Evolutionary conservation across 345 rosid species (phyloP).

Genomic region (Syzygium aromaticum): DNA sequence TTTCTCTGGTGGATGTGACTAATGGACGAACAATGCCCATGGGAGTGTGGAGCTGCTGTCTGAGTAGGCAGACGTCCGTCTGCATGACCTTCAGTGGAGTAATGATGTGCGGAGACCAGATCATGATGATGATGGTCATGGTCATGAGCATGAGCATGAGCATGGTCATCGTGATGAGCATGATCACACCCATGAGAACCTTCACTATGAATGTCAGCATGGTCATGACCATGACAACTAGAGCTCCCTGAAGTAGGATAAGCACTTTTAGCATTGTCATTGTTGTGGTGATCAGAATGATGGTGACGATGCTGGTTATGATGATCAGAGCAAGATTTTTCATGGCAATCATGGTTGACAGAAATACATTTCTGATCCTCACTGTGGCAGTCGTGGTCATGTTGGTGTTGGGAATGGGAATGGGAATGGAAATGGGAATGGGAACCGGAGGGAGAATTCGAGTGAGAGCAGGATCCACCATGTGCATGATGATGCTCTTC

Average conservation of each 20-base stretch:
- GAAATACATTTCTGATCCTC: conserved; percentile 26
- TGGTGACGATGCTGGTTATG: conserved; percentile 11
- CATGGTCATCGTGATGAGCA: background rate
- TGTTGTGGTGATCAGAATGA: background rate
- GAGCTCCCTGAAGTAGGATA: conserved; percentile 6
- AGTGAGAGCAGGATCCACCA: conserved; percentile 81
- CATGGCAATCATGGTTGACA: conserved; percentile 23
- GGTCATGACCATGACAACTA: conserved; percentile 11
- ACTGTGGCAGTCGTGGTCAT: conserved; percentile 23
- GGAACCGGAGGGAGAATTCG: conserved; percentile 37
- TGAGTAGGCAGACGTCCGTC: background rate
- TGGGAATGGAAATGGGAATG: conserved; percentile 21
- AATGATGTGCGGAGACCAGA: background rate
- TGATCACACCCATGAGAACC: background rate
- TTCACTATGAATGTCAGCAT: conserved; percentile 5
- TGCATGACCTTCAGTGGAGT: background rate
- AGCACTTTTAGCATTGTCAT: background rate
- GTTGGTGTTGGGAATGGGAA: conserved; percentile 21
- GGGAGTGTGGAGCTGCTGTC: background rate
- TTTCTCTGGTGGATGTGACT: background rate
- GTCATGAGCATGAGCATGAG: conserved; percentile 1
- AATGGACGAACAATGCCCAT: conserved; percentile 4
- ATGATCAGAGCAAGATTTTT: conserved; percentile 20
- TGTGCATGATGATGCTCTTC: conserved; percentile 99
- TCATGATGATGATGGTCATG: conserved; percentile 10